Evolutionary conservation across 73 alveolate genomes (phyloP), one percentile per base, ranked within the genome.

Genomic region (Symbiodinium natans): DNA sequence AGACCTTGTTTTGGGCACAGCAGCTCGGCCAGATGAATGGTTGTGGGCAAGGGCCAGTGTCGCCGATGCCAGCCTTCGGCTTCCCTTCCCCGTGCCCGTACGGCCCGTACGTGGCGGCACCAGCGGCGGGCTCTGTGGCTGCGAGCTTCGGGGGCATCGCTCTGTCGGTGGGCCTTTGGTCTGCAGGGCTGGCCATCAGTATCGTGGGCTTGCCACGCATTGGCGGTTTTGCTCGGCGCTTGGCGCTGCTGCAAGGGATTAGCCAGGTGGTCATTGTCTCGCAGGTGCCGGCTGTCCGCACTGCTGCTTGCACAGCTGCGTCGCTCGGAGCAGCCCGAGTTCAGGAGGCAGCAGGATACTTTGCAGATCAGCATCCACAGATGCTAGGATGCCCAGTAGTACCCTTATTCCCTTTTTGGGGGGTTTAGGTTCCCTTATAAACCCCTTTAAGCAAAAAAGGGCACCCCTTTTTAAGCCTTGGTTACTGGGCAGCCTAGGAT

Each of bases 221-320:
- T 15, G 97, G 97, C 52, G 48, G 87, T 89, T 90, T 68, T 31
- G 84, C 84, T 15, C 36, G 97, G 88, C 97, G 95, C 74, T 38
- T 88, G 95, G 95, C 95, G 42, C 6, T 88, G 25, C 86, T 88
- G 75, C 95, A 88, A 15, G 95, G 95, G 36, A 3, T 88, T 31
- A 88, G 95, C 42, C 95, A 88, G 41, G 95, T 88, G 85, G 95
- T 68, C 48, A 88, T 88, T 3, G 95, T 86, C 17, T 88, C 95
- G 73, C 95, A 88, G 95, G 71, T 52, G 71, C 71, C 71, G n/a
- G 71, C 71, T 15, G 71, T 52, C 31, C 71, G 71, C 71, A 52
- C n/a, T 15, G 71, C 71, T 52, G 71, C 71, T 21, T 52, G 71
- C 71, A 13, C 71, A 52, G 71, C 71, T 52, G 71, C 71, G 23